phyloP scores from a whole-genome alignment of 2,329 filamentous ascomycete genomes.

The Colletotrichum sp. region DNA sequence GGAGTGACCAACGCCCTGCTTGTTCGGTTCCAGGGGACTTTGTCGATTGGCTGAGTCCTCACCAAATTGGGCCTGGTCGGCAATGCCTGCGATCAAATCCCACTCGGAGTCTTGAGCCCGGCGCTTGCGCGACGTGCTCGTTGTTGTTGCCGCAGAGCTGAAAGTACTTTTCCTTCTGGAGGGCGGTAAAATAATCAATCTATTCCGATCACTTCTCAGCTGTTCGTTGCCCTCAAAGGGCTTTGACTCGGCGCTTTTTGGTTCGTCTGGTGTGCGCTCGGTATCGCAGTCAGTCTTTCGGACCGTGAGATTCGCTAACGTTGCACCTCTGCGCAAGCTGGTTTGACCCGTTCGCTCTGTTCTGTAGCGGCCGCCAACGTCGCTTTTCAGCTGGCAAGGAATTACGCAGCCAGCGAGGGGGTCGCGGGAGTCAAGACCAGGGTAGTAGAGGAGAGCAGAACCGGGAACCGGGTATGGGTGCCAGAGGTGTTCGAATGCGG shows the following conservation, averaged over 20 bases:
- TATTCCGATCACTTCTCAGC: not conserved
- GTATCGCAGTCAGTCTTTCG: not conserved
- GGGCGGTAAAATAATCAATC: not conserved
- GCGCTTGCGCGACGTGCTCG: slow-evolving; percentile 28
- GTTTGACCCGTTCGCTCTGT: not conserved
- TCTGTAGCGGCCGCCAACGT: not conserved
- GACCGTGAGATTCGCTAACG: not conserved
- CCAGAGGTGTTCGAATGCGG: not conserved
- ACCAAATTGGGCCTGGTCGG: not conserved
- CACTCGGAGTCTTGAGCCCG: slow-evolving; percentile 33
- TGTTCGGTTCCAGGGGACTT: not conserved
- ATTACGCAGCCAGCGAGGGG: not conserved
- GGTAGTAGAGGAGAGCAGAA: not conserved
- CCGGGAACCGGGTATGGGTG: not conserved
- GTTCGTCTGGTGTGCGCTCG: not conserved
- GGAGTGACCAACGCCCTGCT: not conserved
- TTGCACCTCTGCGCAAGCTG: not conserved
- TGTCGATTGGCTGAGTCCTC: not conserved
- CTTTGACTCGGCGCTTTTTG: not conserved
- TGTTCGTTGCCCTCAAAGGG: not conserved
- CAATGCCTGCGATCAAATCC: slow-evolving; percentile 30
- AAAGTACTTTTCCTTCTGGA: not conserved
- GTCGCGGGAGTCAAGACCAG: not conserved
- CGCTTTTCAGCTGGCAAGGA: not conserved
- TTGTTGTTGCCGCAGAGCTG: not conserved